Evolutionary conservation across 1,284 basidiomycete species (phyloP).

Genomic region (Naganishia sp.): DNA sequence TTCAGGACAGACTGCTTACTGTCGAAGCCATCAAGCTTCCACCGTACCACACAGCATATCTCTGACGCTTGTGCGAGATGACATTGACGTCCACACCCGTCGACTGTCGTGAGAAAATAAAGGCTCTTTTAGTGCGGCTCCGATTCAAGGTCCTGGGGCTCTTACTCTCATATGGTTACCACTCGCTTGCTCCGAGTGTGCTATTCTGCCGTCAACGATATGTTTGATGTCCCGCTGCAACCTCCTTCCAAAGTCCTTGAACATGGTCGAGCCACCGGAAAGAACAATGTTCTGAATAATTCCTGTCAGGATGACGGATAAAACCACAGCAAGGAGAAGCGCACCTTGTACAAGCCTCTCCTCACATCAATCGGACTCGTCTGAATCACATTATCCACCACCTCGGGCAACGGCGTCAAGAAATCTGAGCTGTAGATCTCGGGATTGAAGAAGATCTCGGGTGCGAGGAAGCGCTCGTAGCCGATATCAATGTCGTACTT

Average conservation of each 20-base stretch:
- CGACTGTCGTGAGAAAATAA: constrained; percentile 60
- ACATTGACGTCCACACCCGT: constrained; percentile 95
- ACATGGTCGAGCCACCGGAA: constrained; percentile 95
- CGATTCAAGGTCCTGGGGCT: background rate
- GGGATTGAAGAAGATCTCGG: constrained; percentile 99
- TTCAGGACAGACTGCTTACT: constrained; percentile 57
- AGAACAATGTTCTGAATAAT: constrained; percentile 81
- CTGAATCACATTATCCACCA: constrained; percentile 96
- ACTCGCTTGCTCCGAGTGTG: constrained; percentile 71
- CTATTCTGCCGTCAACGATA: constrained; percentile 86
- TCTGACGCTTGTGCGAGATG: constrained; percentile 96
- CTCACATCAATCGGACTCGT: constrained; percentile 94
- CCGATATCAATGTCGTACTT: constrained; percentile 93
- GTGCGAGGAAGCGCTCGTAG: constrained; percentile 97
- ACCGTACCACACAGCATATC: constrained; percentile 98
- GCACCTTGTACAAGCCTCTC: constrained; percentile 87
- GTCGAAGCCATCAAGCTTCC: constrained; percentile 89
- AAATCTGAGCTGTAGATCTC: constrained; percentile 99
- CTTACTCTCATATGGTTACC: constrained; percentile 74
- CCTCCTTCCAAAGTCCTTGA: constrained; percentile 93
- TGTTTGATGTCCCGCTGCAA: constrained; percentile 94
- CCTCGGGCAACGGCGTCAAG: constrained; percentile 91
- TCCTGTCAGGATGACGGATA: constrained; percentile 1
- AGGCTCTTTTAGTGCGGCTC: background rate
- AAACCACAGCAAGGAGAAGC: constrained; percentile 30